Percentiles rank a stretch among this genome's conserved stretches.
phyloP scores from a whole-genome alignment of 2,329 filamentous ascomycete species.

The Periconia sp. region DNA sequence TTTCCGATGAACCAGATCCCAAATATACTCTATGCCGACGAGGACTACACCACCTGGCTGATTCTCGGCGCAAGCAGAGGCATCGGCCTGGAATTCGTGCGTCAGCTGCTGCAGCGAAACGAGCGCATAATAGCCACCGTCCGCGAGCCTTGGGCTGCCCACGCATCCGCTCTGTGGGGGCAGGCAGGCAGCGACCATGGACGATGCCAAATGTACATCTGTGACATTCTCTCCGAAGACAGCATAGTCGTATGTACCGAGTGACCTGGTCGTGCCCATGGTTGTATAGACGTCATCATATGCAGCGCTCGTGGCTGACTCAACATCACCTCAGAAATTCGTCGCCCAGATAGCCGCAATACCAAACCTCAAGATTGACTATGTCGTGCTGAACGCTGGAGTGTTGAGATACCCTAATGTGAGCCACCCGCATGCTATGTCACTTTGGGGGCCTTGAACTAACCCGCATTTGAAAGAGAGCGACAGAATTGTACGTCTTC shows the following conservation, averaged over 20 bases:
- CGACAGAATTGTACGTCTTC: slow-evolving; percentile 55
- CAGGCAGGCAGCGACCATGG: slow-evolving; percentile 53
- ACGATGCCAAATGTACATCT: slow-evolving; percentile 55
- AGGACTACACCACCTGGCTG: slow-evolving; percentile 53
- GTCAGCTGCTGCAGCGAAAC: slow-evolving; percentile 54
- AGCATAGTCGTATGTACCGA: slow-evolving; percentile 54
- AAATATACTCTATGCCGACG: slow-evolving; percentile 49
- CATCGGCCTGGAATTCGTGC: slow-evolving; percentile 60
- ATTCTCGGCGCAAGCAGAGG: slow-evolving; percentile 56
- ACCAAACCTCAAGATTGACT: slow-evolving; percentile 56
- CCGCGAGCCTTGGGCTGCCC: slow-evolving; percentile 48
- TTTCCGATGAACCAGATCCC: slow-evolving; percentile 50
- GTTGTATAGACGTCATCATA: slow-evolving; percentile 9
- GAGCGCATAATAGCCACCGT: slow-evolving; percentile 60
- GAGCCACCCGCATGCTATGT: slow-evolving; percentile 34
- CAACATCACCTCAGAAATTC: slow-evolving; percentile 45
- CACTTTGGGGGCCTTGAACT: slow-evolving; percentile 18
- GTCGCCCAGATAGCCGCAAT: slow-evolving; percentile 48
- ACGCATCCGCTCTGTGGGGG: slow-evolving; percentile 50
- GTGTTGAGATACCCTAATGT: slow-evolving; percentile 64
- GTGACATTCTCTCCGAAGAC: slow-evolving; percentile 60
- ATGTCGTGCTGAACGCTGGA: slow-evolving; percentile 64
- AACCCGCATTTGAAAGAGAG: slow-evolving; percentile 53
- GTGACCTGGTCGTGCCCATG: slow-evolving; percentile 2
- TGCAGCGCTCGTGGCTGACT: slow-evolving; percentile 13